Conservation (phyloP, 1,139 yeast species). For the Debaryomyces coudertii region DNA sequence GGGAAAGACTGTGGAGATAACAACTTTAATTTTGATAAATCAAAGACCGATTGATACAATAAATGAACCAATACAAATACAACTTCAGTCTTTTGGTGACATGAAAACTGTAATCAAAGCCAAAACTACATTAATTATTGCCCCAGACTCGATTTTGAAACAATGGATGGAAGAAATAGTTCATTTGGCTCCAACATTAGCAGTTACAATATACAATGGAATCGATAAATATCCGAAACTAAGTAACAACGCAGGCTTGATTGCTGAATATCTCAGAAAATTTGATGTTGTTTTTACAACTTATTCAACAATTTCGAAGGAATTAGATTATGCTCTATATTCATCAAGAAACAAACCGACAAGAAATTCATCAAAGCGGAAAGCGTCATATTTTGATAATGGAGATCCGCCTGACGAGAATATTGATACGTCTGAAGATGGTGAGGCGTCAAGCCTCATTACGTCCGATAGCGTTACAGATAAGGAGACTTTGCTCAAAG, state of each 20-base stretch:
- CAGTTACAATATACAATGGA: slow-evolving; percentile 67
- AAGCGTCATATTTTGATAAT: slow-evolving; percentile 13
- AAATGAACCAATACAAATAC: slow-evolving; percentile 41
- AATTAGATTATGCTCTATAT: slow-evolving; percentile 79
- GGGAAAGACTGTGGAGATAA: slow-evolving; percentile 88
- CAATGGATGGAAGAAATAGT: slow-evolving; percentile 85
- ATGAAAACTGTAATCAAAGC: slow-evolving; percentile 52
- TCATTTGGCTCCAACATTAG: slow-evolving; percentile 58
- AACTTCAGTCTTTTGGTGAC: slow-evolving; percentile 37
- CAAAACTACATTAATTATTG: slow-evolving; percentile 76
- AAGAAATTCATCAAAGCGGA: slow-evolving; percentile 34
- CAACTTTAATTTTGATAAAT: slow-evolving; percentile 65
- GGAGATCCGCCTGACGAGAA: slow-evolving; percentile 16
- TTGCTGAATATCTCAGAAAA: slow-evolving; percentile 50
- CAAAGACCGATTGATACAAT: slow-evolving; percentile 50
- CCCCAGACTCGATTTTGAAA: slow-evolving; percentile 78
- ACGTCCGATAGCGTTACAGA: slow-evolving; percentile 8
- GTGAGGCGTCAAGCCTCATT: neutral
- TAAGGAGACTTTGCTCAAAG: slow-evolving; percentile 21
- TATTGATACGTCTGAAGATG: slow-evolving; percentile 1
- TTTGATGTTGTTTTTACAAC: slow-evolving; percentile 86
- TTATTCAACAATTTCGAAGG: slow-evolving; percentile 68
- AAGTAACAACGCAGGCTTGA: slow-evolving; percentile 42
- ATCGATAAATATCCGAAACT: slow-evolving; percentile 52
- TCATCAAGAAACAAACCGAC: slow-evolving; percentile 62